Percentiles rank a stretch among this genome's conserved stretches.
Evolutionary conservation across 2,329 filamentous ascomycete genomes (phyloP).

Genomic region (Zelopaecilomyces penicillatus): DNA sequence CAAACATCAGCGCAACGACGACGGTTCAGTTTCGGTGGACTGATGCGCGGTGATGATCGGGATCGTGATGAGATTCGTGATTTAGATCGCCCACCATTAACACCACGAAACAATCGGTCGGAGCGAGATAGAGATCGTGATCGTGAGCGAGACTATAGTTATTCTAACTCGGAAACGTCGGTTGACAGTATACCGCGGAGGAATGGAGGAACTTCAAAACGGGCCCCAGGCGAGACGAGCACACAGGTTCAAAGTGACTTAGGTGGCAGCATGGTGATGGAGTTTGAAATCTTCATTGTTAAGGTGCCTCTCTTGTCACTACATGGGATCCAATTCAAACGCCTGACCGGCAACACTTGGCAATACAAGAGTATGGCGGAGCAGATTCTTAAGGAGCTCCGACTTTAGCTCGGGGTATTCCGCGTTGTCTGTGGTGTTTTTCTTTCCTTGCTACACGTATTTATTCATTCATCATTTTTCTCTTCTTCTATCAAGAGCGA

Average conservation of each 20-base stretch:
- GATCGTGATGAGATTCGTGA: slow-evolving; percentile 67
- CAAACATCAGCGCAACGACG: slow-evolving; percentile 55
- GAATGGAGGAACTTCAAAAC: slow-evolving; percentile 41
- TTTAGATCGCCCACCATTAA: slow-evolving; percentile 33
- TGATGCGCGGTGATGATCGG: slow-evolving; percentile 46
- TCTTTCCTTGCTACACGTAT: too few species aligned
- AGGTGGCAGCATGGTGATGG: slow-evolving; percentile 72
- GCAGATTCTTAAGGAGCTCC: slow-evolving; percentile 80
- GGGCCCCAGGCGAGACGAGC: slow-evolving; percentile 75
- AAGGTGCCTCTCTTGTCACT: slow-evolving; percentile 90
- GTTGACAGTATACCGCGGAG: slow-evolving; percentile 61
- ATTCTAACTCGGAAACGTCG: slow-evolving; percentile 80
- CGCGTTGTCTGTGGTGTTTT: neutral
- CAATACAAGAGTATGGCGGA: slow-evolving; percentile 99
- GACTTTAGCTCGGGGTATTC: slow-evolving; percentile 48
- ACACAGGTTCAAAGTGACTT: slow-evolving; percentile 88
- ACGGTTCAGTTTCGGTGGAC: slow-evolving; percentile 76
- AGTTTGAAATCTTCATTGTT: slow-evolving; percentile 95
- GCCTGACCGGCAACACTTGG: slow-evolving; percentile 91
- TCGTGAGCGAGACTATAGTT: slow-evolving; percentile 53
- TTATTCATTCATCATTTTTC: too few species aligned
- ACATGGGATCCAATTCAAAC: slow-evolving; percentile 97
- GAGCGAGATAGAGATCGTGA: slow-evolving; percentile 27
- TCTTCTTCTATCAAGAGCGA: too few species aligned
- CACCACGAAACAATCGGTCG: slow-evolving; percentile 35